Base-by-base conservation (phyloP, 2,329 filamentous ascomycete genomes). In the Fusarium sp. region DNA sequence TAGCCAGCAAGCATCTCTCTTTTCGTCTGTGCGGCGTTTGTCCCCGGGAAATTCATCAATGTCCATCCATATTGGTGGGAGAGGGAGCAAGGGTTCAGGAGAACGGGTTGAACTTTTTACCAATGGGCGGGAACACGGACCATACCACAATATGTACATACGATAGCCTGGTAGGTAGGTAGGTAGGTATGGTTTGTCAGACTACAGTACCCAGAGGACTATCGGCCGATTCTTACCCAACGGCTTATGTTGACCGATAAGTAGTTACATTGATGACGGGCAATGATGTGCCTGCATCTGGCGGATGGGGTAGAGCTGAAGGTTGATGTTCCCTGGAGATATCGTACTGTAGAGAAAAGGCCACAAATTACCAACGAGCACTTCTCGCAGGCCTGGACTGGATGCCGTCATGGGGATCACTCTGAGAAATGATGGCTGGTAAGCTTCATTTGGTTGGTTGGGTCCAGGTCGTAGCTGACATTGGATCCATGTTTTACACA, bases 381-480 rank as follows among this genome's bases (percentile, higher is more conserved):
- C 46, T 20, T 49, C 44, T 58, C 27, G 38, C 42, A 32, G 18
- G 47, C n/a, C 24, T 34, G 18, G 27, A 30, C 46, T 46, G 53
- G 22, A 70, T 70, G 66, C 61, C 61, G 66, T 62, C 55, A 70
- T 70, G 47, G 50, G 46, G 20, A 52, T 24, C 44, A 50, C 43
- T 27, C 24, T 49, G 30, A 71, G 68, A 71, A 70, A 70, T 71
- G 67, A 70, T 71, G 67, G 67, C 68, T 70, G 57, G 63, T 30
- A 50, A 40, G 61, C 46, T 68, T 66, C 18, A 14, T 27, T 49
- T 40, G 53, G 67, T 62, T 70, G 56, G 60, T 40, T 24, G 40
- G 38, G 47, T 66, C 25, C 25, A 32, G 50, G 52, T 66, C 22
- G 57, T 44, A 55, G 49, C 34, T 63, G 45, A 32, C 45, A 61